A percentile compares a stretch with the other conserved stretches of the same genome.
Evolutionary conservation across 305 asterid species (phyloP).

Genomic region (Fraxinus dipetala): DNA sequence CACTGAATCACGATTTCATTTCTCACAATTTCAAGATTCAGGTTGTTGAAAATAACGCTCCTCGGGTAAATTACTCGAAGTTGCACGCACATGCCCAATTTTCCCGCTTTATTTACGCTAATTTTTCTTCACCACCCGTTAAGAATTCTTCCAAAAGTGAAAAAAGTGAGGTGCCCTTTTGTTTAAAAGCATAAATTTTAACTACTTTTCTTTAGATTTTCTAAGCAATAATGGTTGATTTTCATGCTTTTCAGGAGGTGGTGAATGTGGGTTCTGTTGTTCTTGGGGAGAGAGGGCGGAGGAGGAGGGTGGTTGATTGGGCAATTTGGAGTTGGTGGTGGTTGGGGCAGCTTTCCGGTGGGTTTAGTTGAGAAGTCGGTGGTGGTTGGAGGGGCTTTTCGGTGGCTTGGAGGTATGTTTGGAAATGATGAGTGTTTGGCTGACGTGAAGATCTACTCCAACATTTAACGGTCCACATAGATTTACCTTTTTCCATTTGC

Average conservation of each 20-base stretch:
- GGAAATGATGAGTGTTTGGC: not conserved
- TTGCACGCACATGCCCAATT: not conserved
- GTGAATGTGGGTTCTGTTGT: conserved; percentile 23
- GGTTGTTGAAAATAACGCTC: conserved; percentile 29
- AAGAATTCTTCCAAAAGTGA: too few relatives aligned
- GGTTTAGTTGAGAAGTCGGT: conserved; percentile 35
- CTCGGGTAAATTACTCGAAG: conserved; percentile 26
- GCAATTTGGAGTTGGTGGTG: conserved; percentile 41
- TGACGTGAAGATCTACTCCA: not conserved
- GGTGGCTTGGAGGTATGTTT: not conserved
- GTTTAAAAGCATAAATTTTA: conserved; percentile 47
- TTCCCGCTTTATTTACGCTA: too few relatives aligned
- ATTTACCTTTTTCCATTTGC: not conserved
- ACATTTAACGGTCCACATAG: not conserved
- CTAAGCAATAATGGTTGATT: conserved; percentile 14
- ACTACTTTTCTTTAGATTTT: conserved; percentile 52
- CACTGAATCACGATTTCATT: conserved; percentile 20
- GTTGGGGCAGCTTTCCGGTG: conserved; percentile 24
- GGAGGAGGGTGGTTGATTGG: conserved; percentile 55
- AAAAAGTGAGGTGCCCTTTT: conserved; percentile 11
- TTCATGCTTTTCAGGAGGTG: conserved; percentile 29
- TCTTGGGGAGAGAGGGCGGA: conserved; percentile 44
- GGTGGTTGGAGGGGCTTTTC: not conserved
- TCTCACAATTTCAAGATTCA: conserved; percentile 27
- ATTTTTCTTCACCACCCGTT: too few relatives aligned